phyloP scores from a whole-genome alignment of 352 stramenopile species.

The Phytophthora ramorum region DNA sequence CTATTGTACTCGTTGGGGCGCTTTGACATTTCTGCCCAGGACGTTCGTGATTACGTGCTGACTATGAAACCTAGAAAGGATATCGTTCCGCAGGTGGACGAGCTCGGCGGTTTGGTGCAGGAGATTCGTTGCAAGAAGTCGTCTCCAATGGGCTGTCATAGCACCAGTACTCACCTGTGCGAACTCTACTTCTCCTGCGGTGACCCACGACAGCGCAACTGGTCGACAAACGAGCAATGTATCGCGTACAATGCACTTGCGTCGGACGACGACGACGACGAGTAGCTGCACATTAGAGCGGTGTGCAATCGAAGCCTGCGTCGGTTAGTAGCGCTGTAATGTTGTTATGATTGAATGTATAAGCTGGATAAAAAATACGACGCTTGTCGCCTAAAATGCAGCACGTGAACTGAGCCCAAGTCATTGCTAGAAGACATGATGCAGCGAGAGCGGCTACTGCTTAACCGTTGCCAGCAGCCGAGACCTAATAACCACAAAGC shows the following conservation, averaged over 20 bases:
- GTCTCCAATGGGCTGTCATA: slow-evolving; percentile 75
- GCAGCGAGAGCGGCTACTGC: background rate
- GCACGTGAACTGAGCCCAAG: background rate
- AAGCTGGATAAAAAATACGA: slow-evolving; percentile 32
- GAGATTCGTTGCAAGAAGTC: slow-evolving; percentile 79
- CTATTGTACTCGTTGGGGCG: slow-evolving; percentile 77
- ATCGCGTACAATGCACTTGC: slow-evolving; percentile 52
- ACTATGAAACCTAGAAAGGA: slow-evolving; percentile 83
- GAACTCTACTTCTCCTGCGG: slow-evolving; percentile 81
- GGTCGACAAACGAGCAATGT: slow-evolving; percentile 64
- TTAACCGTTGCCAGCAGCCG: slow-evolving; percentile 92
- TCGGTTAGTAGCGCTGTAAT: slow-evolving; percentile 8
- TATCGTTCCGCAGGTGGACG: slow-evolving; percentile 81
- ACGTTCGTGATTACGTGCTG: slow-evolving; percentile 80
- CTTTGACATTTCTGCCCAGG: slow-evolving; percentile 64
- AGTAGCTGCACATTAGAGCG: slow-evolving; percentile 23
- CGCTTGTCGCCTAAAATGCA: slow-evolving; percentile 13
- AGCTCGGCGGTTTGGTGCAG: slow-evolving; percentile 79
- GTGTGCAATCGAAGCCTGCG: slow-evolving; percentile 12
- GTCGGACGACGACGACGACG: slow-evolving; percentile 35
- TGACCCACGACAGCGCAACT: slow-evolving; percentile 67
- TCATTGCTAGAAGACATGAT: background rate
- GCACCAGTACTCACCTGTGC: slow-evolving; percentile 75
- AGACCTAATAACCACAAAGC: slow-evolving; percentile 54
- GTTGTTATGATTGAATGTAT: slow-evolving; percentile 24